A percentile compares a stretch with the other conserved stretches of the same genome.
Conservation (phyloP, 306 rosid species). For the Ormosia emarginata region DNA sequence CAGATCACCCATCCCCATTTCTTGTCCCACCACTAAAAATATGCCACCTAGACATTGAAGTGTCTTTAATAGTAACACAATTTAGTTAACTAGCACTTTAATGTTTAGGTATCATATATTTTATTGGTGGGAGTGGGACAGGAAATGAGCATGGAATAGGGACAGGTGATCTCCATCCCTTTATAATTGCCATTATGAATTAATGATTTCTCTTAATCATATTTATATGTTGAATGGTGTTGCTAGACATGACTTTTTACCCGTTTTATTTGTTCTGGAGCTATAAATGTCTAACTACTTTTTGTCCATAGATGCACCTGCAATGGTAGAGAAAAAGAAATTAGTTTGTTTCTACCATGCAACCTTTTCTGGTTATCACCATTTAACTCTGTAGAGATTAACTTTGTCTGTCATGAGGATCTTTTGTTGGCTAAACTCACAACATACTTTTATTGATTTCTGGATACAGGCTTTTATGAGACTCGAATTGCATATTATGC, state of each 20-base stretch:
- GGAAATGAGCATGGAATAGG: constrained; percentile 4
- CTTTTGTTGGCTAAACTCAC: constrained; percentile 12
- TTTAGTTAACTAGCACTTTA: not conserved
- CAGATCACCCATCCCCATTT: not conserved
- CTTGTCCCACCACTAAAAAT: not conserved
- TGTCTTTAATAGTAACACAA: not conserved
- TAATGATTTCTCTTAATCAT: not conserved
- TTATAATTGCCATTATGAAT: not conserved
- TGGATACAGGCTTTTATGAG: constrained; percentile 83
- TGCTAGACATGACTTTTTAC: not conserved
- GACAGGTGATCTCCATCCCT: not conserved
- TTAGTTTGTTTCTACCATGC: not conserved
- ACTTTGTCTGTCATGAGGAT: not conserved
- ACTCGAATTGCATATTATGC: constrained; percentile 91
- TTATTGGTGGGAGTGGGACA: not conserved
- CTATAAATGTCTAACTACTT: not conserved
- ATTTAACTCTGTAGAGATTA: not conserved
- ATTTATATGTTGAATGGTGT: not conserved
- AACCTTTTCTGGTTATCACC: not conserved
- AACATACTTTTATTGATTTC: not conserved
- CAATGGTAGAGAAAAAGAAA: not conserved
- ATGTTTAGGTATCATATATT: not conserved
- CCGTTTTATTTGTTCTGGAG: not conserved
- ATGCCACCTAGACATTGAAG: constrained; percentile 11
- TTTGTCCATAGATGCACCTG: constrained; percentile 3